Evolutionary conservation across 371 early-diverging fungal genomes (phyloP).

Genomic region (Umbelopsis sp.): DNA sequence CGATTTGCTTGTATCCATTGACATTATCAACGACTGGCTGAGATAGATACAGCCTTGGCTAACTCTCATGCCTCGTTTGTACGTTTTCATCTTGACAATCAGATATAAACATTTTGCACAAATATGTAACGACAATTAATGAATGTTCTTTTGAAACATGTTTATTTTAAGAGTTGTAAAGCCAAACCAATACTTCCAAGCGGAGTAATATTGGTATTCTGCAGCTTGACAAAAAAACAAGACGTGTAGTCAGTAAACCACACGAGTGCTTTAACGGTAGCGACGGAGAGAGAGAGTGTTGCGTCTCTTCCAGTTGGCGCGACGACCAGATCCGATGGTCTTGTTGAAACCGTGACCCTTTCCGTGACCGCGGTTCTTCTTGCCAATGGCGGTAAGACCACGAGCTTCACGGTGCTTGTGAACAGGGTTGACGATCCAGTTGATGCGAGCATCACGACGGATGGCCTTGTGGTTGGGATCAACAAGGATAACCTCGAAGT

Average conservation of each 20-base stretch:
- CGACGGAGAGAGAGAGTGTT: slow-evolving; percentile 72
- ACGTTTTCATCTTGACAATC: neutral
- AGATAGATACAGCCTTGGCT: neutral
- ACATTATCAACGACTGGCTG: neutral
- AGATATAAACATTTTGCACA: neutral
- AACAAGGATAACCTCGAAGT: slow-evolving; percentile 98
- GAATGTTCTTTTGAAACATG: neutral
- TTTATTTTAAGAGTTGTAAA: slow-evolving; percentile 4
- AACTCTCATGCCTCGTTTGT: neutral
- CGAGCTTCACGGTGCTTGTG: slow-evolving; percentile 99
- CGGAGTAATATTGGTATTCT: neutral
- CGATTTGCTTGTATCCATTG: neutral
- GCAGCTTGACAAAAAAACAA: slow-evolving; percentile 10
- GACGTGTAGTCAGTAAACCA: slow-evolving; percentile 6
- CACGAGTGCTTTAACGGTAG: slow-evolving; percentile 57
- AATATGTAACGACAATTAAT: neutral
- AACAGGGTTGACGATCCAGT: slow-evolving; percentile 98
- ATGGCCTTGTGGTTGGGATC: slow-evolving; percentile 97
- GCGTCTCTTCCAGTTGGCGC: slow-evolving; percentile 54
- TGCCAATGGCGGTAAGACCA: slow-evolving; percentile 97
- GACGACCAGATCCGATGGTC: slow-evolving; percentile 23
- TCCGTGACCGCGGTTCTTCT: slow-evolving; percentile 97
- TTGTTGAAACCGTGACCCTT: slow-evolving; percentile 75
- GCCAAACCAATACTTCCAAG: neutral
- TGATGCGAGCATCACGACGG: slow-evolving; percentile 97